Base-by-base conservation (phyloP, 805 yeast species). In the Yamadazyma scolyti region DNA sequence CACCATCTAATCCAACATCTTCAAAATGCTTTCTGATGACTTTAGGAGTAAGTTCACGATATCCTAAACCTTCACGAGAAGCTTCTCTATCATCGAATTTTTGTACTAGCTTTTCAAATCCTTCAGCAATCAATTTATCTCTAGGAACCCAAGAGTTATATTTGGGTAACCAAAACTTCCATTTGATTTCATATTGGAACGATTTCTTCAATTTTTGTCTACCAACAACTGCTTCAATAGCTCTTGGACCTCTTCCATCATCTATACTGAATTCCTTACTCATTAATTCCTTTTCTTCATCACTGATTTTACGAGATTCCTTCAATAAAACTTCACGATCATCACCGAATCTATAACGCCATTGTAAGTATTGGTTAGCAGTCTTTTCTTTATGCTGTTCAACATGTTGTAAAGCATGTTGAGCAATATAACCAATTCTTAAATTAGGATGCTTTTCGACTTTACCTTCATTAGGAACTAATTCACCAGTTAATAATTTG, bases 371-470 rank as follows among this genome's bases (percentile, higher is more conserved):
- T 69, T 90, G 97, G 56, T 89, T 90, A 28, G 98, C 96, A 10
- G 97, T 90, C 68, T 88, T 88, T 61, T 90, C 98, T 65, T 89
- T 87, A 66, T 90, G 98, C 68, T 82, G 81, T 58, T 93, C 95
- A 38, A 90, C 97, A 54, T 90, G 97, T 63, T 88, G 96, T 56
- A 90, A 76, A 20, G 98, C 97, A 52, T 90, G 97, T 71, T 90
- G 98, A 13, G 97, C 97, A 69, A 90, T 93, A 68, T 90, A 90
- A 38, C 97, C 98, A 49, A 90, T 87, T 72, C 98, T 88, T 65
- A 93, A 73, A 64, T 90, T 90, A 43, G 97, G 97, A 68, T 90
- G 98, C 62, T 93, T 93, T 68, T 93, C 97, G 35, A 90, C 96
- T 40, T 77, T 80, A 52, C 98, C 98, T 37, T 65, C 73, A 42